Evolutionary conservation across 371 early-diverging fungal genomes (phyloP).

Genomic region (Rhizopus delemar): DNA sequence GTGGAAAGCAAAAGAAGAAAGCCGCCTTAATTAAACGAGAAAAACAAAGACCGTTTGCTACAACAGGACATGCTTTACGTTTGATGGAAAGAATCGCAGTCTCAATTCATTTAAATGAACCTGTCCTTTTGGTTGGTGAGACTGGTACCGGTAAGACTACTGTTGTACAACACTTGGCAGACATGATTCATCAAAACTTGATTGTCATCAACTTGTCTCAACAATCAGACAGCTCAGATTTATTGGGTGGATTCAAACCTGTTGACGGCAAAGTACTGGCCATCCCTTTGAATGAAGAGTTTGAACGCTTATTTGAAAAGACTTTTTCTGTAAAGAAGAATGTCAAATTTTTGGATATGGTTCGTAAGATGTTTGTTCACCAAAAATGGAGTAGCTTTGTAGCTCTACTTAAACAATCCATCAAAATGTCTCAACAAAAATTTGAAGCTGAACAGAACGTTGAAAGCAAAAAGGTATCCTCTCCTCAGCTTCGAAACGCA

Average conservation of each 20-base stretch:
- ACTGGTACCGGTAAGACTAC: conserved; percentile 99
- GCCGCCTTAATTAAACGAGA: conserved; percentile 37
- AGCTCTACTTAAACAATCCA: conserved; percentile 68
- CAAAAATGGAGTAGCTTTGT: conserved; percentile 84
- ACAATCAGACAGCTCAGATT: conserved; percentile 96
- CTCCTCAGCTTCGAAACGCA: conserved; percentile 54
- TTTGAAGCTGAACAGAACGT: conserved; percentile 46
- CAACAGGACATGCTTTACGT: conserved; percentile 76
- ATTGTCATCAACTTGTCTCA: conserved; percentile 96
- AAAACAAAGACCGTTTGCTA: conserved; percentile 70
- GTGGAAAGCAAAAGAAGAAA: conserved; percentile 37
- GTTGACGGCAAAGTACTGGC: conserved; percentile 86
- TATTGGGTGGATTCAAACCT: conserved; percentile 98
- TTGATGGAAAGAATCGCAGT: conserved; percentile 86
- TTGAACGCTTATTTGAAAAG: conserved; percentile 79
- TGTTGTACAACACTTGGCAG: conserved; percentile 93
- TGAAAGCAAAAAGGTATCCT: conserved; percentile 37
- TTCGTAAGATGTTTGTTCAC: conserved; percentile 68
- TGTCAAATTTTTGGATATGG: conserved; percentile 78
- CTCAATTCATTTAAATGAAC: conserved; percentile 80
- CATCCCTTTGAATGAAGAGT: conserved; percentile 79
- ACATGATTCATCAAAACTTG: conserved; percentile 75
- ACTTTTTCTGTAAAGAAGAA: conserved; percentile 92
- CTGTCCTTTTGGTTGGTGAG: conserved; percentile 96
- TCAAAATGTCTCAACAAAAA: conserved; percentile 75